Evolutionary conservation across 2,329 filamentous ascomycete species (phyloP), one percentile per base, ranked within the genome.

Genomic region (Apiospora kogelbergensis): DNA sequence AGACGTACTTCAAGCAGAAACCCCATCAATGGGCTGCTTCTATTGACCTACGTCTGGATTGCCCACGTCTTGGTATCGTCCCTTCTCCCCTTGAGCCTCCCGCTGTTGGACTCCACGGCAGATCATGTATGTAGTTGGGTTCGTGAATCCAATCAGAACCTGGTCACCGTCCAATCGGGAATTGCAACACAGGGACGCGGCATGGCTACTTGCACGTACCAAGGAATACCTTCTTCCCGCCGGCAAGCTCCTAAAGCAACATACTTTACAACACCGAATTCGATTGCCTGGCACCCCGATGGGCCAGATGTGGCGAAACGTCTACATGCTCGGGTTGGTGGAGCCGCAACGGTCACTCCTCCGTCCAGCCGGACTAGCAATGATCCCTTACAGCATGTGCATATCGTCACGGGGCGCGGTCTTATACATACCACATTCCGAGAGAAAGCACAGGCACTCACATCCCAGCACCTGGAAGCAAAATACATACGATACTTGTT

Each of bases 61-160:
- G 17, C 40, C 22, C 6, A 10, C 10, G 22, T n/a, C 30, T 37
- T 37, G 53, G 10, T 26, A 37, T 13, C 53, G 30, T 60, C 53
- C 30, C 30, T 60, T 60, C 9, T n/a, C 17, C 5, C 30, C 30
- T 37, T 13, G 53, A 33, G 48, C 48, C 30, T 48, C 46, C 48
- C 48, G 48, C 20, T 30, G 24, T 57, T 33, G 7, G 15, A 57
- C 48, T 57, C 48, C 48, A 57, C 48, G 48, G 48, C 48, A 57
- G 48, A 57, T 57, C 48, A 20, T 30, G 53, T 11, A 20, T 30
- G 53, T 11, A 60, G 30, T n/a, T 60, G 26, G 53, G 53, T 13
- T 60, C 30, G 30, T 37, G 30, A 60, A 13, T 60, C 53, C 53
- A 60, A 60, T 60, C 53, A 60, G 53, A 60, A 37, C 53, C 53